These are phyloP conservation scores for Nemania diffusa DNA, from an alignment of 2,329 filamentous ascomycete species.

Conservation along the genomic window DNA sequence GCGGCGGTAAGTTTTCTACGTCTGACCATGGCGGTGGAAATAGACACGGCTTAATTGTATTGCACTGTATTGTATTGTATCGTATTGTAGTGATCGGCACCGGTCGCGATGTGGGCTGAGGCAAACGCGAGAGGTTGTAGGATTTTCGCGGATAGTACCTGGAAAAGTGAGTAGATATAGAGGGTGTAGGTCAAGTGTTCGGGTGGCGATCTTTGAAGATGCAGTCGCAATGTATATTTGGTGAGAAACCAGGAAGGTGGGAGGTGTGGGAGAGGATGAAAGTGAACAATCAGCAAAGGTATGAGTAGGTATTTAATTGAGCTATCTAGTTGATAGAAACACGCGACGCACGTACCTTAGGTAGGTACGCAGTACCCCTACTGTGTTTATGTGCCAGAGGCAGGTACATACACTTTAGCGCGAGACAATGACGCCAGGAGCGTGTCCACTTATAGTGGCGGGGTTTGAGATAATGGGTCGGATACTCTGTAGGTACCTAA, in stretches of 20 bases:
- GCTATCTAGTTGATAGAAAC: neutral
- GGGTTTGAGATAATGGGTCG: too few relatives aligned
- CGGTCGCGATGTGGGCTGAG: neutral
- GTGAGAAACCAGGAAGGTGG: too few relatives aligned
- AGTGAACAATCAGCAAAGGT: neutral
- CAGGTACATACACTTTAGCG: neutral
- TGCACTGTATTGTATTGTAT: too few relatives aligned
- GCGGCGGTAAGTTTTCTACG: constrained; percentile 55
- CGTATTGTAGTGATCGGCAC: neutral
- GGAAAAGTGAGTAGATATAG: neutral
- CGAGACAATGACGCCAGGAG: constrained; percentile 1
- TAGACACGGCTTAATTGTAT: neutral
- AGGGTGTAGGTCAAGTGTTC: neutral
- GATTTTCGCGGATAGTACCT: neutral
- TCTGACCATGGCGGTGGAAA: constrained; percentile 50
- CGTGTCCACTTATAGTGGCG: neutral
- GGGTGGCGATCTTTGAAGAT: neutral
- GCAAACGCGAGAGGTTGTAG: neutral
- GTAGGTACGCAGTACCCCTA: neutral
- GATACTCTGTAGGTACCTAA: neutral
- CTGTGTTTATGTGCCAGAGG: neutral
- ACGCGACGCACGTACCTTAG: neutral
- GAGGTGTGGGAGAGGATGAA: neutral
- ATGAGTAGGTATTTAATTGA: neutral
- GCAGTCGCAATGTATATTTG: neutral